Percentiles rank a stretch among this genome's conserved stretches.
Conservation (phyloP, 352 stramenopile genomes). For the Aphanomyces astaci region DNA sequence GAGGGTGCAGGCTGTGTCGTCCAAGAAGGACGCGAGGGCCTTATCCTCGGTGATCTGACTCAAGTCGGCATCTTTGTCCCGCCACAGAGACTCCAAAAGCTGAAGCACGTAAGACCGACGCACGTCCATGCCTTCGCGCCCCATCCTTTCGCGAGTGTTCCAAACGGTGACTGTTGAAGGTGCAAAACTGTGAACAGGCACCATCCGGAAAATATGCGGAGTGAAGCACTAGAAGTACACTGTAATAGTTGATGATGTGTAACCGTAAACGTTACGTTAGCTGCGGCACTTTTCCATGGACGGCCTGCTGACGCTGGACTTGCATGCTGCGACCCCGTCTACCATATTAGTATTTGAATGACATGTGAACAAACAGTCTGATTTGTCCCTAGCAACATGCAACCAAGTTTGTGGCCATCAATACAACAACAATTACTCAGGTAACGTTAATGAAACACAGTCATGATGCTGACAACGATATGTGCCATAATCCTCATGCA, state of each 20-base stretch:
- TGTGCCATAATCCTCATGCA: not conserved
- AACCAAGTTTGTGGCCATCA: not conserved
- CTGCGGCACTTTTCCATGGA: not conserved
- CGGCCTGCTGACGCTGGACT: not conserved
- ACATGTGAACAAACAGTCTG: not conserved
- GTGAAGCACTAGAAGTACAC: no score
- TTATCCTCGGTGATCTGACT: constrained; percentile 35
- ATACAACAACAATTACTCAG: no score
- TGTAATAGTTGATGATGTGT: no score
- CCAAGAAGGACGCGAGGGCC: constrained; percentile 56
- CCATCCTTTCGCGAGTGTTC: constrained; percentile 5
- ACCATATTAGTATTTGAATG: not conserved
- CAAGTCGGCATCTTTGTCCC: constrained; percentile 32
- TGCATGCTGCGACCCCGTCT: not conserved
- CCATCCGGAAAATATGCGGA: constrained; percentile 6
- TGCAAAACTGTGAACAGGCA: not conserved
- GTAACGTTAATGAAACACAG: no score
- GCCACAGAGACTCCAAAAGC: constrained; percentile 59
- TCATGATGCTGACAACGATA: not conserved
- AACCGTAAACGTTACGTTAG: not conserved
- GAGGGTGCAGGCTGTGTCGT: constrained; percentile 54
- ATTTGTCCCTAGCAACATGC: not conserved
- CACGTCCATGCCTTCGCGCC: constrained; percentile 29
- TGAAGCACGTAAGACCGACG: constrained; percentile 50
- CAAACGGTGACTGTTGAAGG: constrained; percentile 14